These are phyloP conservation scores for Actinidia arguta DNA, from an alignment of 179 eudicot species.

Conservation along the genomic window DNA sequence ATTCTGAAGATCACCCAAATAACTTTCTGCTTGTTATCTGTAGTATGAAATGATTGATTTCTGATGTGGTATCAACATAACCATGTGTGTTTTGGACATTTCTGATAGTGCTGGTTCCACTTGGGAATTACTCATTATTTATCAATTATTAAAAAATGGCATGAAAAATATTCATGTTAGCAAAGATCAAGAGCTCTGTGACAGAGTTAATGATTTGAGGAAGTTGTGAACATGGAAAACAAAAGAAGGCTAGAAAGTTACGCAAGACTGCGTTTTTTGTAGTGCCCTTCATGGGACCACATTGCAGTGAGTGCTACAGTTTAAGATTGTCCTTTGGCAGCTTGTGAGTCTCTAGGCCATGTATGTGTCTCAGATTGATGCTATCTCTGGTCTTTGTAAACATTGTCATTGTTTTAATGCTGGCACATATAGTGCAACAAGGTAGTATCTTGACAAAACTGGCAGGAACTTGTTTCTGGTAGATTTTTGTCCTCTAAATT, in stretches of 20 bases:
- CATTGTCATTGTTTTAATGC: neutral
- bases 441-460: neutral
- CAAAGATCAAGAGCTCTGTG: no score
- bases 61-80: no score
- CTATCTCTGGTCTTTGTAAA: neutral
- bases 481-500: neutral
- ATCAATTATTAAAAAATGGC: neutral
- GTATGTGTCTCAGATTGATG: neutral
- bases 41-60: no score
- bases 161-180: neutral
- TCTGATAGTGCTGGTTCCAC: neutral
- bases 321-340: constrained; percentile 5
- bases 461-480: neutral
- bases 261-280: neutral
- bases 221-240: neutral
- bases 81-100: no score
- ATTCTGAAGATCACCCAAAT: no score
- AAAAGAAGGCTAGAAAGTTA: constrained; percentile 9
- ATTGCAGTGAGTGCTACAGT: neutral
- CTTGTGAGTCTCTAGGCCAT: neutral
- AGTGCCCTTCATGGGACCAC: neutral
- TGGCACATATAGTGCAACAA: neutral
- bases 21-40: no score
- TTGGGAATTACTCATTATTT: neutral
- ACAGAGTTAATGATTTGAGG: neutral